phyloP scores from a whole-genome alignment of 768 basidiomycete species.

The Tremella fuciformis region DNA sequence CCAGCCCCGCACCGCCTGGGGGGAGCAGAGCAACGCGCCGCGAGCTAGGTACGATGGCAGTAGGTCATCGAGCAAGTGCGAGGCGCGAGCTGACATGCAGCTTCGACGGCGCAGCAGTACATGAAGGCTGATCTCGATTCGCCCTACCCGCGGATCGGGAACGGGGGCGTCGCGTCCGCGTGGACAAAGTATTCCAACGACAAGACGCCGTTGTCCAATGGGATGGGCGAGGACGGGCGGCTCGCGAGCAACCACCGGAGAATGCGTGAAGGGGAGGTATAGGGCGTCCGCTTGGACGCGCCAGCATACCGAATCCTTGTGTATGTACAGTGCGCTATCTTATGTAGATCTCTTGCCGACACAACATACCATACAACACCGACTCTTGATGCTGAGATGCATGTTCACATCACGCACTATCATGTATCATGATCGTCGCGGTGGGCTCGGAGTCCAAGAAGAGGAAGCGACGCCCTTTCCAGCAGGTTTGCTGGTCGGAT shows the following conservation, averaged over 20 bases:
- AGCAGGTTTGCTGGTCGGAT: conserved; percentile 6
- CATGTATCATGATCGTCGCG: conserved; percentile 2
- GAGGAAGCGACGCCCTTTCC: conserved; percentile 10
- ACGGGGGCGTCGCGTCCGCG: conserved; percentile 24
- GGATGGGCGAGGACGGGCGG: conserved; percentile 27
- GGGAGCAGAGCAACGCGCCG: conserved; percentile 19
- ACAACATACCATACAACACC: too few relatives aligned
- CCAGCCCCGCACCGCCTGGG: conserved; percentile 21
- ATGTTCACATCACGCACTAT: conserved; percentile 1
- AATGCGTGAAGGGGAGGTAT: conserved; percentile 23
- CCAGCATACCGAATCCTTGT: too few relatives aligned
- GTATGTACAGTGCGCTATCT: too few relatives aligned
- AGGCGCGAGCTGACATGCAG: conserved; percentile 5
- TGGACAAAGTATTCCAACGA: conserved; percentile 31
- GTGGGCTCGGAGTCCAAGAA: conserved; percentile 42
- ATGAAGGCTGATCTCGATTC: conserved; percentile 43
- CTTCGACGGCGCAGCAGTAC: background rate
- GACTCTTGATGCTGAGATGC: background rate
- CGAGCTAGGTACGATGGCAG: conserved; percentile 43
- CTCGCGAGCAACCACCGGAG: conserved; percentile 17
- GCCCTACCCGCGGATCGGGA: conserved; percentile 30
- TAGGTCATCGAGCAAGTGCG: conserved; percentile 20
- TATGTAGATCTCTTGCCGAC: too few relatives aligned
- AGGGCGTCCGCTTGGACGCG: too few relatives aligned
- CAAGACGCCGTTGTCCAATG: conserved; percentile 18